phyloP scores from a whole-genome alignment of 1,139 yeast genomes.

The Pichia sp. region DNA sequence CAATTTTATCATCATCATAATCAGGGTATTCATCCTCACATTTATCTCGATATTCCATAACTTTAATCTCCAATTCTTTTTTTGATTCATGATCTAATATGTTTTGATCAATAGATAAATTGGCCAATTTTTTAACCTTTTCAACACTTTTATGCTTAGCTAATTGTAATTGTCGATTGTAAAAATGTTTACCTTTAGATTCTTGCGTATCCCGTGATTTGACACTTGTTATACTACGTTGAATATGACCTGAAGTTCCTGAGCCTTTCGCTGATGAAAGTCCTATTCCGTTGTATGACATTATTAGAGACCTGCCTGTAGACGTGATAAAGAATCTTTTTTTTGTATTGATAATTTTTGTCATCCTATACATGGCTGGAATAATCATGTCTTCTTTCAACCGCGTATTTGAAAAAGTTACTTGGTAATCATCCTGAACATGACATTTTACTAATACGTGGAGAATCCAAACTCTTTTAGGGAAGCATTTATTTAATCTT shows the following conservation, averaged over 20 bases:
- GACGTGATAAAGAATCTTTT: no score
- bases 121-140: constrained; percentile 22
- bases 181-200: constrained; percentile 31
- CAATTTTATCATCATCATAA: constrained; percentile 20
- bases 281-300: constrained; percentile 69
- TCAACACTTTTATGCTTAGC: constrained; percentile 2
- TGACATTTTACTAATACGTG: neutral
- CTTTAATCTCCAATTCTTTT: constrained; percentile 46
- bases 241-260: constrained; percentile 68
- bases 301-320: no score
- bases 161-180: constrained; percentile 28
- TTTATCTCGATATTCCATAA: constrained; percentile 48
- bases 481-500: no score
- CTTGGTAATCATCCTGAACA: no score
- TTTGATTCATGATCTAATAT: constrained; percentile 41
- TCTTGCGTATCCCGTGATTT: constrained; percentile 22
- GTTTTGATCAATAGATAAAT: constrained; percentile 29
- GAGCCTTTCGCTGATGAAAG: constrained; percentile 60
- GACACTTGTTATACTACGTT: constrained; percentile 39
- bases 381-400: neutral
- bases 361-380: no score
- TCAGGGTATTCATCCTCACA: constrained; percentile 41
- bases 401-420: no score
- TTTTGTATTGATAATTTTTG: no score
- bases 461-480: no score